These are phyloP conservation scores for Penicillium sp. DNA, from an alignment of 2,329 filamentous ascomycete species.

Conservation along the genomic window DNA sequence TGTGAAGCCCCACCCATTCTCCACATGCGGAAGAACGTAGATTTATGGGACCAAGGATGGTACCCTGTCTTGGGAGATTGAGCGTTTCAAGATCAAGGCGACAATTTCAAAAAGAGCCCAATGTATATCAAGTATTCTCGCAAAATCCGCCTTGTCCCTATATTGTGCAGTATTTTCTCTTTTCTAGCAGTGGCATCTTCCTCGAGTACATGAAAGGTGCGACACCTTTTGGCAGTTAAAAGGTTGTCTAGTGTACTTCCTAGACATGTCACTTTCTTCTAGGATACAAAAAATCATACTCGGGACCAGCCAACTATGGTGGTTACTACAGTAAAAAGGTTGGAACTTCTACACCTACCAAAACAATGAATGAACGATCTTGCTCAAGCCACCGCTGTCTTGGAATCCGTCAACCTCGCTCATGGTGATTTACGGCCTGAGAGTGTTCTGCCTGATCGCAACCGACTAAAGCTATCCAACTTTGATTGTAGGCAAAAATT, in stretches of 20 bases:
- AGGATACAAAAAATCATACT: constrained; percentile 22
- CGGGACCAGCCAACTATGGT: constrained; percentile 16
- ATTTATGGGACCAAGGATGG: too few relatives aligned
- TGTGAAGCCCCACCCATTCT: too few relatives aligned
- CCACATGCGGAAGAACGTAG: too few relatives aligned
- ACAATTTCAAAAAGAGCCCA: constrained; percentile 21
- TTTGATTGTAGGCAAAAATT: constrained; percentile 25
- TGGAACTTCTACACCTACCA: constrained; percentile 22
- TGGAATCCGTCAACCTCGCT: constrained; percentile 28
- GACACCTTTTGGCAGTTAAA: too few relatives aligned
- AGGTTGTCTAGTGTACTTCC: too few relatives aligned
- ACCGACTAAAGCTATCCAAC: constrained; percentile 24
- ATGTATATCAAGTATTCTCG: constrained; percentile 19
- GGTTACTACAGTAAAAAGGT: constrained; percentile 21
- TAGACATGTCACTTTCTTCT: constrained; percentile 11
- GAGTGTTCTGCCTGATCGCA: constrained; percentile 26
- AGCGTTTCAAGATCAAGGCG: too few relatives aligned
- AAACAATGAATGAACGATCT: constrained; percentile 29
- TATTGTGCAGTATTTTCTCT: constrained; percentile 21
- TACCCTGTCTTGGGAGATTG: too few relatives aligned
- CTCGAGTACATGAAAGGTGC: constrained; percentile 27
- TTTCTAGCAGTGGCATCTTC: constrained; percentile 19
- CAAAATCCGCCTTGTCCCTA: constrained; percentile 18
- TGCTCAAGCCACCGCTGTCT: constrained; percentile 25
- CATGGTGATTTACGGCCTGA: constrained; percentile 28